phyloP scores from a whole-genome alignment of 2,329 filamentous ascomycete genomes.

The Colletotrichum scovillei region DNA sequence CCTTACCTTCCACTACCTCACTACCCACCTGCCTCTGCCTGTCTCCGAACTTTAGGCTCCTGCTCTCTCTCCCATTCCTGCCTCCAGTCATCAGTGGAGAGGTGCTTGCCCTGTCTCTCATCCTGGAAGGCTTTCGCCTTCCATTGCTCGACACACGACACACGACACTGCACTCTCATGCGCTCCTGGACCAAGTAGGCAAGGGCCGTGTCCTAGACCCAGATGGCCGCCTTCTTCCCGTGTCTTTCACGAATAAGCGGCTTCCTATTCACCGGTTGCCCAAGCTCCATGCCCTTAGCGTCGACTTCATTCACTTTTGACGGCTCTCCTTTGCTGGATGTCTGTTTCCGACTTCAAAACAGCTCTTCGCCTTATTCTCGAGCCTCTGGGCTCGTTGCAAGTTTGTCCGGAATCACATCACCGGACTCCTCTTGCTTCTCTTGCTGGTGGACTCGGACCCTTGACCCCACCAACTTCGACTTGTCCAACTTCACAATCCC shows the following conservation, averaged over 20 bases:
- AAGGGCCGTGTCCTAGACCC: slow-evolving; percentile 23
- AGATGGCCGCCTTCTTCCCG: not conserved
- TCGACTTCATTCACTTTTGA: not conserved
- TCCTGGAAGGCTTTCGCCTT: not conserved
- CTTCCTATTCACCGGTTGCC: not conserved
- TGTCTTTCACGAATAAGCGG: not conserved
- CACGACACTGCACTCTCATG: slow-evolving; percentile 19
- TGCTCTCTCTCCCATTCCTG: not conserved
- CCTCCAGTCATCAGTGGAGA: not conserved
- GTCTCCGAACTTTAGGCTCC: not conserved
- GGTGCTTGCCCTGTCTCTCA: not conserved
- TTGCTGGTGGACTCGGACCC: not conserved
- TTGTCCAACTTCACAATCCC: not conserved
- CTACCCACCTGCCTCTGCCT: not conserved
- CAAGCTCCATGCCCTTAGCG: slow-evolving; percentile 1
- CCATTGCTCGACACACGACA: not conserved
- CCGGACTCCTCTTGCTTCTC: not conserved
- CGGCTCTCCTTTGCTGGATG: not conserved
- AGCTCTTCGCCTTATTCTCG: not conserved
- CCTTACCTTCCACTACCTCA: not conserved
- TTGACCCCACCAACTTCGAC: not conserved
- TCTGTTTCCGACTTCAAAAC: not conserved
- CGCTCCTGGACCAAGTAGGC: slow-evolving; percentile 20
- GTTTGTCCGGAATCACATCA: not conserved
- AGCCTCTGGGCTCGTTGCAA: not conserved